These are phyloP conservation scores for Dactylonectria macrodidyma DNA, from an alignment of 2,329 filamentous ascomycete genomes.

Conservation along the genomic window DNA sequence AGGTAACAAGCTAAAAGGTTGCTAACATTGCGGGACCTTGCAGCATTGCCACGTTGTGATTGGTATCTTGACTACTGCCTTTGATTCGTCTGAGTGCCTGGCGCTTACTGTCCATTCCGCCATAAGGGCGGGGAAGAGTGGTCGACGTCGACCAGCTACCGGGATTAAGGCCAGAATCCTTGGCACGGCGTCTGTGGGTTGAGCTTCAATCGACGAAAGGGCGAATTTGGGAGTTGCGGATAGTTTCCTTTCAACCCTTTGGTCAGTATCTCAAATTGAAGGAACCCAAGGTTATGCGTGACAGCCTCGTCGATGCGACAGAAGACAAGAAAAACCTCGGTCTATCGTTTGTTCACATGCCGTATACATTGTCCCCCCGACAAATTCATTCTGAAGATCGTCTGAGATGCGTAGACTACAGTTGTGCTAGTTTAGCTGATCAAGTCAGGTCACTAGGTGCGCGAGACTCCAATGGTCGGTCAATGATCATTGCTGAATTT, in stretches of 20 bases:
- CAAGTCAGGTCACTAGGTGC: neutral
- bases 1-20: neutral
- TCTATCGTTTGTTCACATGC: neutral
- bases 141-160: neutral
- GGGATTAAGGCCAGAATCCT: neutral
- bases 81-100: neutral
- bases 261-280: neutral
- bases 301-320: neutral
- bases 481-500: neutral
- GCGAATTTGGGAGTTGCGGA: neutral
- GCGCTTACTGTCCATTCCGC: neutral
- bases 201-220: neutral
- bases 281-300: neutral
- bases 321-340: neutral
- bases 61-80: neutral
- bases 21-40: neutral
- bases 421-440: too few relatives aligned
- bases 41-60: neutral
- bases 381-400: neutral
- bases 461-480: neutral
- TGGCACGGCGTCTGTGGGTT: neutral
- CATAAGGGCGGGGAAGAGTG: neutral
- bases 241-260: neutral
- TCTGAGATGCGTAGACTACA: neutral
- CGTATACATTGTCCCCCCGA: neutral